Conservation (phyloP, 2,329 filamentous ascomycete species). For the Fusarium anthophilum region DNA sequence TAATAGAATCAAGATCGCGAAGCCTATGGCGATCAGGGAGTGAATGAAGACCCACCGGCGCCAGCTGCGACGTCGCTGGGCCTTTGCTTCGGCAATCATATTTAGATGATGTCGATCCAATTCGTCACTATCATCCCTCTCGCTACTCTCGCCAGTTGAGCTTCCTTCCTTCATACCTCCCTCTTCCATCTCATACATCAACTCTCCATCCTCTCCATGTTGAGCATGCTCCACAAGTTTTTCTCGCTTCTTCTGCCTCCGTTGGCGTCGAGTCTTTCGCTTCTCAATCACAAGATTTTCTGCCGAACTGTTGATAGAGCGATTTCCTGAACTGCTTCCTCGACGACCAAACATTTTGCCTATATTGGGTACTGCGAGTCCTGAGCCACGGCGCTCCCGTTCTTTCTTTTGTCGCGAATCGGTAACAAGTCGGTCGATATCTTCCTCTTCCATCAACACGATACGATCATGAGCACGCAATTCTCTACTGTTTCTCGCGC, state of each 20-base stretch:
- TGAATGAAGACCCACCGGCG: slow-evolving; percentile 65
- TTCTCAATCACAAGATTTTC: slow-evolving; percentile 62
- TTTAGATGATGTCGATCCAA: slow-evolving; percentile 64
- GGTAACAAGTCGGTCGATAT: slow-evolving; percentile 69
- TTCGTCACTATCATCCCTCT: slow-evolving; percentile 68
- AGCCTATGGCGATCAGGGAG: slow-evolving; percentile 60
- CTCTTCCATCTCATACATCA: slow-evolving; percentile 94
- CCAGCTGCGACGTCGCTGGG: slow-evolving; percentile 62
- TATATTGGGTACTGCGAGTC: slow-evolving; percentile 61
- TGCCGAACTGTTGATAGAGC: slow-evolving; percentile 54
- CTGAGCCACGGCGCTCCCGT: slow-evolving; percentile 60
- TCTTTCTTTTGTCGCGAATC: slow-evolving; percentile 61
- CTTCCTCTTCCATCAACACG: slow-evolving; percentile 80
- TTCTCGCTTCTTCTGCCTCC: slow-evolving; percentile 64
- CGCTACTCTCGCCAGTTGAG: slow-evolving; percentile 68
- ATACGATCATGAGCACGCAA: slow-evolving; percentile 74
- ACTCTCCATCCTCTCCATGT: slow-evolving; percentile 74
- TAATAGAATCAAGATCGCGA: slow-evolving; percentile 64
- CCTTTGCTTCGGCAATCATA: slow-evolving; percentile 57
- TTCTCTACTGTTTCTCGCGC: slow-evolving; percentile 74
- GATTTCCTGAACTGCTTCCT: slow-evolving; percentile 48
- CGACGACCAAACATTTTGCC: slow-evolving; percentile 55
- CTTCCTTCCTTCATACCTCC: slow-evolving; percentile 75
- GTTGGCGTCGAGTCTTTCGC: slow-evolving; percentile 57
- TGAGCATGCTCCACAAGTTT: slow-evolving; percentile 62